Evolutionary conservation across 2,329 filamentous ascomycete species (phyloP).

Genomic region (Escovopsis sp.): DNA sequence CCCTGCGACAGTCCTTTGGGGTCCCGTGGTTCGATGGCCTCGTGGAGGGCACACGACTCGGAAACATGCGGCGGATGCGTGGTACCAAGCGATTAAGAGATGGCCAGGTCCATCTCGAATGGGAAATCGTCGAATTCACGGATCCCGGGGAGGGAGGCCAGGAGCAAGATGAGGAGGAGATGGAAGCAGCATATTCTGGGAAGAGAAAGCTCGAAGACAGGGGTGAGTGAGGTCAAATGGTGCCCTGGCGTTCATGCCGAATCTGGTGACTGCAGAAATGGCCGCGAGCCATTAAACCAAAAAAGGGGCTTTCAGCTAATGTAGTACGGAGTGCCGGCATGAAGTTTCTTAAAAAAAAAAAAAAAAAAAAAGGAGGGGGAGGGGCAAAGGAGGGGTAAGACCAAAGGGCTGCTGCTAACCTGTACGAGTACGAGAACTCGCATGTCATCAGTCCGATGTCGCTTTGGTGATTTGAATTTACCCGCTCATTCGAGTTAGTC

Average conservation of each 20-base stretch:
- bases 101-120: slow-evolving; percentile 55
- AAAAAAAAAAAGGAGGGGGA: too few species aligned
- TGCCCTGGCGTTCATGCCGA: background rate
- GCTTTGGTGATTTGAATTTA: too few species aligned
- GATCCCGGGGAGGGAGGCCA: slow-evolving; percentile 25
- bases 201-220: slow-evolving; percentile 39
- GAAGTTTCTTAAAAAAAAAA: too few species aligned
- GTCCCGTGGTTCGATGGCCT: slow-evolving; percentile 79
- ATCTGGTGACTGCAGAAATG: too few species aligned
- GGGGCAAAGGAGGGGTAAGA: too few species aligned
- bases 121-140: slow-evolving; percentile 70
- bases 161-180: slow-evolving; percentile 21
- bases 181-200: slow-evolving; percentile 15
- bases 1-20: slow-evolving; percentile 44
- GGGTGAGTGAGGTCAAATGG: slow-evolving; percentile 13
- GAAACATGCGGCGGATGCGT: slow-evolving; percentile 48
- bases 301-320: too few species aligned
- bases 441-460: too few species aligned
- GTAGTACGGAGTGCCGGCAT: too few species aligned
- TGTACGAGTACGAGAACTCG: too few species aligned
- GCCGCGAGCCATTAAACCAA: too few species aligned
- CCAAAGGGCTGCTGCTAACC: too few species aligned
- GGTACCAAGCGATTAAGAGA: slow-evolving; percentile 41
- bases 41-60: slow-evolving; percentile 60
- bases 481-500: too few species aligned